Base-by-base conservation (phyloP, 176 grass and related monocot species). In the Raddia distichophylla region DNA sequence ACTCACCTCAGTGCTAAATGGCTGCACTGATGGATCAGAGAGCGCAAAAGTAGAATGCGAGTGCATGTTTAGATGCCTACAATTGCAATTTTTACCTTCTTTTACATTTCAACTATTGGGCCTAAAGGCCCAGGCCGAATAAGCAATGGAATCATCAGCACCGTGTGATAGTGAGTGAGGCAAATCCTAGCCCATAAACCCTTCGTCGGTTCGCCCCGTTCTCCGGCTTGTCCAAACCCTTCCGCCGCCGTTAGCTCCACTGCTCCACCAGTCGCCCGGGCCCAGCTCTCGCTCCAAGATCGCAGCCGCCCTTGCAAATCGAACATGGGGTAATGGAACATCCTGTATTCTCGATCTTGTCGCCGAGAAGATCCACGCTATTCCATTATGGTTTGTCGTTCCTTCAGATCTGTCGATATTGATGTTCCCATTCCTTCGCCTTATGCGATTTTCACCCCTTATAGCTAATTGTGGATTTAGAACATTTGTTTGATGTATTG, bases 251-350 rank as follows among this genome's bases (percentile, higher is more conserved):
- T 51, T 22, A 34, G 14, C 70, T 76, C 32, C 33, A 60, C 70
- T 40, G 74, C 68, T 40, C 37, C 37, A 40, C 37, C 37, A 2
- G 18, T 18, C 18, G 18, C 40, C 46, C 8, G 65, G 32, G 18
- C 40, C 46, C 8, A 71, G 32, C 64, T 33, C 50, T 40, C 22
- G 9, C 27, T 15, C 35, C 64, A 32, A 20, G 48, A 48, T 42
- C 2, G 57, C 27, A 56, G 50, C 46, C 14, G 5, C 78, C 65
- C 8, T 77, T 27, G 42, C 10, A 27, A 13, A 42, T 72, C 64
- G 49, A 85, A 67, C 55, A 89, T 89, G 78, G 87, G 83, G 87
- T 85, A 77, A 64, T 27, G 7, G 7, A 19, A 13, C 22, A 7
- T 42, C 3, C 27, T 51, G 6, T 3, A 10, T 54, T 71, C 17